Percentiles rank a stretch among this genome's conserved stretches.
Conservation (phyloP, 2,329 filamentous ascomycete species). For the Colletotrichum noveboracense region DNA sequence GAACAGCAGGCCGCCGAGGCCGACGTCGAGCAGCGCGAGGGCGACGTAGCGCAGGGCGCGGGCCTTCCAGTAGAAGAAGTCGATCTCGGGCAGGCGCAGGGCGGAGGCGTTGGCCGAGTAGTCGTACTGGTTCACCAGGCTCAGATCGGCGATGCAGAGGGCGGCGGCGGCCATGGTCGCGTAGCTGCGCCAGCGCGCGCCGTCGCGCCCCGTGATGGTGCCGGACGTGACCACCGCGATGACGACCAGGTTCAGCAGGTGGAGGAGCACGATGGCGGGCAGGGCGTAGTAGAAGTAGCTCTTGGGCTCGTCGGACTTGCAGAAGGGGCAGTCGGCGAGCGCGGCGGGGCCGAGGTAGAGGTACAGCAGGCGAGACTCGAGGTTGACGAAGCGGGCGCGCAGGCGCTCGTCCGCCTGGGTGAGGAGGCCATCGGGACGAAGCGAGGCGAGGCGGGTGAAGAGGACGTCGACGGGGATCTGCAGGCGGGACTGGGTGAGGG, state of each 20-base stretch:
- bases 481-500: constrained; percentile 77
- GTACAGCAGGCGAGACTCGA: constrained; percentile 80
- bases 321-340: constrained; percentile 82
- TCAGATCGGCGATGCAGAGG: constrained; percentile 70
- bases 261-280: constrained; percentile 75
- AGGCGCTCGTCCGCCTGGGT: constrained; percentile 68
- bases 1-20: constrained; percentile 72
- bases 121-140: constrained; percentile 68
- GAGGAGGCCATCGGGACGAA: constrained; percentile 55
- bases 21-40: constrained; percentile 69
- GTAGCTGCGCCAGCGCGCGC: constrained; percentile 70
- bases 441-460: constrained; percentile 72
- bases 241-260: constrained; percentile 77
- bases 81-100: constrained; percentile 65
- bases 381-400: constrained; percentile 69
- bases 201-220: constrained; percentile 66
- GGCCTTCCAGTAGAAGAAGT: constrained; percentile 75
- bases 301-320: constrained; percentile 69
- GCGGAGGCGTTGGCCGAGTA: constrained; percentile 68
- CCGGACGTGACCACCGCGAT: constrained; percentile 77
- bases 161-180: constrained; percentile 68
- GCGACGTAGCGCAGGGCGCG: constrained; percentile 66
- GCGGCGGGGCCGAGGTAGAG: constrained; percentile 80
- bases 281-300: constrained; percentile 84
- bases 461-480: constrained; percentile 86